Evolutionary conservation across 202 grass and related monocot species (phyloP).

Genomic region (Carex arenaria): DNA sequence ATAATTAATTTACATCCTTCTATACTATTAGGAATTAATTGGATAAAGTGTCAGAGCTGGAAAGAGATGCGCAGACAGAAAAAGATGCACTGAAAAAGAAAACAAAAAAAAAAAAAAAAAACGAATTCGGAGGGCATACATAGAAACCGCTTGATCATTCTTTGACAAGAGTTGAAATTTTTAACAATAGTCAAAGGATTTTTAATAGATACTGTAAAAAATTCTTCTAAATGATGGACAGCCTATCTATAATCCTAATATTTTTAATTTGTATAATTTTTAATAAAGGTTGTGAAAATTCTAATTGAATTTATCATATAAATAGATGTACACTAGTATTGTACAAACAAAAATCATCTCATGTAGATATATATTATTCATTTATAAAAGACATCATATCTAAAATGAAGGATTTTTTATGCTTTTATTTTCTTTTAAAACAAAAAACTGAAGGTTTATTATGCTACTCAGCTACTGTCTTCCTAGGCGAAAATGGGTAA

Average conservation of each 20-base stretch:
- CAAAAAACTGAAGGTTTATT: no score
- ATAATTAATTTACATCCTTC: background rate
- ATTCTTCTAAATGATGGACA: background rate
- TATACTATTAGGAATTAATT: background rate
- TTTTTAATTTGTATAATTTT: background rate
- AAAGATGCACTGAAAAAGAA: background rate
- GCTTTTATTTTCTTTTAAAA: no score
- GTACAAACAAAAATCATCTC: background rate
- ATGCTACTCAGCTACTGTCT: no score
- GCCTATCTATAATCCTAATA: background rate
- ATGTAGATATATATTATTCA: background rate
- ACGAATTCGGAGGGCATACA: background rate
- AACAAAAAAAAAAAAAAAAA: background rate
- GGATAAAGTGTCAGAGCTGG: background rate
- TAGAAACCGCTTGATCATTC: background rate
- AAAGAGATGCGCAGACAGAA: conserved; percentile 6
- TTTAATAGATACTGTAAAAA: no score
- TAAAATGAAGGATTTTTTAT: no score
- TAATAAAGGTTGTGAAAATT: background rate
- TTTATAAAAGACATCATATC: background rate
- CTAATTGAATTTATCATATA: background rate
- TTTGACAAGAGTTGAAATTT: background rate
- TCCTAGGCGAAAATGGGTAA: no score
- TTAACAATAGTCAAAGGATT: no score
- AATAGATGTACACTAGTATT: background rate